Evolutionary conservation across 1,284 basidiomycete species (phyloP), one percentile per base, ranked within the genome.

Genomic region (Leccinum glutinopallens): DNA sequence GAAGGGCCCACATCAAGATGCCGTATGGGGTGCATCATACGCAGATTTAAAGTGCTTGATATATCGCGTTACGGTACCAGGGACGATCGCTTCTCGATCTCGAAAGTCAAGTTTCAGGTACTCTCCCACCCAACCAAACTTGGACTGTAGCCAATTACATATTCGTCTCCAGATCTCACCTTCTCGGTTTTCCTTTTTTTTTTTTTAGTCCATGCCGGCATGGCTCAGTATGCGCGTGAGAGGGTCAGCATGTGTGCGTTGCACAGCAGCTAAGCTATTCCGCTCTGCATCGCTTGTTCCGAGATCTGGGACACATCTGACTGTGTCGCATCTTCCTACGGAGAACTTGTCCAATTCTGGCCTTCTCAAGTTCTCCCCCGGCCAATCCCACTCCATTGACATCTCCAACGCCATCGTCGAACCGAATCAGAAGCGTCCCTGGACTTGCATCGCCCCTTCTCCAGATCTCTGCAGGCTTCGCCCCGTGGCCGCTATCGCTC

Each of bases 51-150:
- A 65, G 64, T 71, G 60, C 74, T 74, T 75, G 74, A 73, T 75
- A 73, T 77, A 76, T 76, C 66, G 57, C 29, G 49, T 75, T 75
- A 75, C 74, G 74, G 57, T 72, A 77, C 71, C 71, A 75, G 76
- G 76, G 75, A 71, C 76, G 74, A 75, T 75, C 76, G 68, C 65
- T 67, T 68, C 73, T 75, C 74, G 73, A 77, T 76, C 75, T 73
- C 66, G 69, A 76, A 73, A 76, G 70, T 67, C 73, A 75, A 71
- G 74, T 71, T 73, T 74, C 75, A 75, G 75, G 74, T 75, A 66
- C 73, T 77, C 76, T 76, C 63, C 76, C 75, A 75, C 70, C 68
- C 62, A 65, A 7, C 70, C 73, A 56, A 75, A 68, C 69, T 66
- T 41, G 67, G 73, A 43, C 68, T 66, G 68, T 72, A 73, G 56